Evolutionary conservation across 192 early-diverging fungal species (phyloP).

Genomic region (Haplosporangium gracile): DNA sequence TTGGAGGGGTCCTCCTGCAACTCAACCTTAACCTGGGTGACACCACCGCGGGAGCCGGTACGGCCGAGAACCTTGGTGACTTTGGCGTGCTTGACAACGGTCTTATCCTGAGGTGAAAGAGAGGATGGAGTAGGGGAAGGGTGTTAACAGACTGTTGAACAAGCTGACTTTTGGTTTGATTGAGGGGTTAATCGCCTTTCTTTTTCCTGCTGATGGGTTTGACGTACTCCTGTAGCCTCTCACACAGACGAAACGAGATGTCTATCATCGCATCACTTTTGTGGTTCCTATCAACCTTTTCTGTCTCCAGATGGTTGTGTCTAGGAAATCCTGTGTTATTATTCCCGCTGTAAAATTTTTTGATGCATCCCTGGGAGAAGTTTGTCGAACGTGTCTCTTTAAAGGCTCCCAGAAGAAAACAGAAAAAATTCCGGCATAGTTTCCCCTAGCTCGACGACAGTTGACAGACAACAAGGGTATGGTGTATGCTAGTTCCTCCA

Average conservation of each 20-base stretch:
- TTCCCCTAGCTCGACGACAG: constrained; percentile 14
- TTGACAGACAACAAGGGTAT: neutral
- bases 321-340: neutral
- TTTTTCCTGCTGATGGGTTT: neutral
- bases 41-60: constrained; percentile 99
- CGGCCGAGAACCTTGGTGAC: constrained; percentile 99
- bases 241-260: neutral
- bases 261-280: neutral
- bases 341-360: neutral
- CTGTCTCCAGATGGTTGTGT: neutral
- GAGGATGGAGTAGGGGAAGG: neutral
- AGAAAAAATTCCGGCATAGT: constrained; percentile 27
- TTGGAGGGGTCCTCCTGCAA: constrained; percentile 94
- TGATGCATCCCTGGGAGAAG: neutral
- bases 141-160: constrained; percentile 1
- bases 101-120: constrained; percentile 57
- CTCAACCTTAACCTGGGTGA: constrained; percentile 99
- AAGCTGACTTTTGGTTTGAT: neutral
- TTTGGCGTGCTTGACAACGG: constrained; percentile 89
- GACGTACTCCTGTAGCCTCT: neutral
- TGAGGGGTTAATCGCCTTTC: neutral
- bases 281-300: neutral
- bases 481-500: neutral
- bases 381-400: neutral
- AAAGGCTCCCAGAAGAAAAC: neutral